Evolutionary conservation across 1,284 basidiomycete genomes (phyloP), one percentile per base, ranked within the genome.

Genomic region (Irpex sp.): DNA sequence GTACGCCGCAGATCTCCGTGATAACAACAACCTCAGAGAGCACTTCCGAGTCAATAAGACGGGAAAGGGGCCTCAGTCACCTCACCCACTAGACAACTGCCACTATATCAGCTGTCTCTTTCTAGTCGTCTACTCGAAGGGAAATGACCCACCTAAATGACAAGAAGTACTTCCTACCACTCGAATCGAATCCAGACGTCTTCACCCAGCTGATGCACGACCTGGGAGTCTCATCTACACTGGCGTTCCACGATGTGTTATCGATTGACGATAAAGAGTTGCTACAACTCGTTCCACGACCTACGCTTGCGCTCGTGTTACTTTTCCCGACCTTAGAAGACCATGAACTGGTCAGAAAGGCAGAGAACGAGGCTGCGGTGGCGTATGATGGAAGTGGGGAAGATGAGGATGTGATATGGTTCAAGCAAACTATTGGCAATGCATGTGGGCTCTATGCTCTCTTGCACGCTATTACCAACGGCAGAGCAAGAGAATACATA

Each of bases 391-490:
- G 61, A 21, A 47, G 8, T 11, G 64, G 64, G 21, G 57, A 51
- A 5, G 57, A 52, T 1, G 64, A 65, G 55, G 48, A 51, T 21
- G 47, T 60, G 7, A 34, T 65, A 4, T 65, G 64, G 64, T 65
- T 54, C 49, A 65, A 58, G 52, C 64, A 65, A 61, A 65, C 61
- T 26, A 65, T 62, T n/a, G 40, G 62, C 58, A 65, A 65, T 36
- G 64, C 64, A 5, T 65, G 64, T 26, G 64, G 64, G 5, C 44
- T 65, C 15, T 65, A 62, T 36, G 64, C 61, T 9, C 55, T 65
- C n/a, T 58, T 65, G 37, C 64, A 65, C 36, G 58, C 54, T 19
- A 48, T 65, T 17, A 47, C 52, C 21, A 65, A 65, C 9, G 64
- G 61, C 5, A 57, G 57, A 26, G 61, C 64, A 37, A 47, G 61